Base-by-base conservation (phyloP, 1,284 basidiomycete species). In the Leccinum huronense region DNA sequence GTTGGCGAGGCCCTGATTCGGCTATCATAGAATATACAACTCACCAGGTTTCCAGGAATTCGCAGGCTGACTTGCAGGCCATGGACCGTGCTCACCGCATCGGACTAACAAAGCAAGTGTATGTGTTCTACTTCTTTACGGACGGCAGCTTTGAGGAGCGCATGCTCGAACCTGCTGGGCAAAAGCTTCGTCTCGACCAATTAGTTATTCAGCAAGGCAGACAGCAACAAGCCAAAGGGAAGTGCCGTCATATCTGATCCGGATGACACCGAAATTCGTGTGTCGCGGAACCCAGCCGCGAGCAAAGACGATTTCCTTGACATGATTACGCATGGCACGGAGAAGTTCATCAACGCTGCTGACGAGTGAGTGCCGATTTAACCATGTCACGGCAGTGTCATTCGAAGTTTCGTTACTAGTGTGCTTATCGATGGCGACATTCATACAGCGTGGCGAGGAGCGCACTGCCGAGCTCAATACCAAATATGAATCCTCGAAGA, bases 81-180 rank as follows among this genome's bases (percentile, higher is more conserved):
- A 98, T 99, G 97, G 97, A 99, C 76, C 93, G 97, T 68, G 97
- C 97, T 0, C 97, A 99, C 79, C 93, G 97, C 70, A 98, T 99
- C 67, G 97, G 97, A 2, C 97, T 98, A 80, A 98, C 93, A 59
- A 98, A 98, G 79, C 97, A 99, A 78, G 97, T 98, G 19, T 97
- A 97, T 73, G 97, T 99, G 1, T 99, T 96, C 83, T 84, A 97
- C 31, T 98, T 99, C 77, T 93, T 99, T 71, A 98, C 97, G 0
- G 95, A 98, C 75, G 90, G 91, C 59, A 96, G 95, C 58, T 95
- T 99, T 33, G 97, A 99, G 78, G 97, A 99, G 79, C 89, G 97
- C 42, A 97, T 99, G 84, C 79, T 99, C 19, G 97, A 99, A 78
- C 84, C 96, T 27, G 97, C 97, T 1, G 97, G 96, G 1, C 97